Base-by-base conservation (phyloP, 345 rosid species). In the Euclidium syriacum region DNA sequence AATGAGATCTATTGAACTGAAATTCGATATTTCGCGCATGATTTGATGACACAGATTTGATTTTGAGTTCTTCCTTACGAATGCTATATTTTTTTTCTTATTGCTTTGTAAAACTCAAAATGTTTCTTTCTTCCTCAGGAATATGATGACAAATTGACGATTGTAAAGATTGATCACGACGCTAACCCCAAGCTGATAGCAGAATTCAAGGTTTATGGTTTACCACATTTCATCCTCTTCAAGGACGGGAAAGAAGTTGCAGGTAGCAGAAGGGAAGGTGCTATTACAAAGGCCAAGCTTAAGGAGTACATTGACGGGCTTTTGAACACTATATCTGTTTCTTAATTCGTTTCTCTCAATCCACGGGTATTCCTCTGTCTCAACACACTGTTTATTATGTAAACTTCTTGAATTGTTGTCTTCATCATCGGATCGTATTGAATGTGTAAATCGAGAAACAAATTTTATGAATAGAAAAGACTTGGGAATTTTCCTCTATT, bases 211-310 rank as follows among this genome's bases (percentile, higher is more conserved):
- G 88, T 86, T 19, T 90, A 86, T 40, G 95, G 97, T 35, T 83
- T 90, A 78, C 97, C 97, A 1, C 62, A 82, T 36, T 66, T 90
- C 74, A 81, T 87, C 39, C 81, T 87, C 65, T 90, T 90, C 75
- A 83, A 85, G 75, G 71, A 81, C 18, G 95, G 95, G 44, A 64
- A 81, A 46, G 91, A 83, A 74, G 84, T 90, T 47, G 70, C 90
- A 3, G 83, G 78, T 58, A 90, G 95, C 76, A 74, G 97, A 62
- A 85, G 84, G 73, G 97, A 90, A 79, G 95, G 95, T 40, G 95
- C 95, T 15, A 83, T 90, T 34, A 83, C 92, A 14, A 90, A 87
- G 64, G 68, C 54, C 26, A 90, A 85, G 84, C 95, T 90, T 44
- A 79, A 90, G 56, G 86, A 77, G 26, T 80, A 89, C 64, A 54